A percentile compares a stretch with the other conserved stretches of the same genome.
These are phyloP conservation scores for Apophysomyces elegans DNA, from an alignment of 371 early-diverging fungal species.

Conservation along the genomic window DNA sequence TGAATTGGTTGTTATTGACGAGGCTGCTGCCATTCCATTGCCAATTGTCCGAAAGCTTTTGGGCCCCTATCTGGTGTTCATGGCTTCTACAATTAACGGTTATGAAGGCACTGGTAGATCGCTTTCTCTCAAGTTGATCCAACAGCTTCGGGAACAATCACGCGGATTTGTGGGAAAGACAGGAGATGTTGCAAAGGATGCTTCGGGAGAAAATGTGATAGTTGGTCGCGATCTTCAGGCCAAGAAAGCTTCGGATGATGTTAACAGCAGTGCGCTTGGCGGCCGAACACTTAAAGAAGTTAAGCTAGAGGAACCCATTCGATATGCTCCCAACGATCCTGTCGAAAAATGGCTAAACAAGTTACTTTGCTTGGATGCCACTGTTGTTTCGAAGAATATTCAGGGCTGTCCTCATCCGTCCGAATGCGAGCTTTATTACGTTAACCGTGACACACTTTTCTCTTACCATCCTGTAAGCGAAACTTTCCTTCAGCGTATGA, in stretches of 20 bases:
- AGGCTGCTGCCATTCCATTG: constrained; percentile 99
- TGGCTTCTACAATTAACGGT: constrained; percentile 99
- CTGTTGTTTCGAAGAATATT: constrained; percentile 71
- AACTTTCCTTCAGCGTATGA: constrained; percentile 96
- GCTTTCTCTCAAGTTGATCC: constrained; percentile 93
- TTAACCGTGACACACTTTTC: constrained; percentile 97
- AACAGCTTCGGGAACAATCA: constrained; percentile 92
- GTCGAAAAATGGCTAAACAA: constrained; percentile 98
- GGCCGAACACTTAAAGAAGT: constrained; percentile 89
- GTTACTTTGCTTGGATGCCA: constrained; percentile 92
- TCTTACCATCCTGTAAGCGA: constrained; percentile 96
- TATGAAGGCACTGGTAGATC: constrained; percentile 99
- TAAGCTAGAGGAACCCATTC: constrained; percentile 93
- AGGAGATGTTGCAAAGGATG: constrained; percentile 44
- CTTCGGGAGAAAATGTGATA: constrained; percentile 49
- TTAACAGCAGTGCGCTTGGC: constrained; percentile 48
- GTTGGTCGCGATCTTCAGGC: constrained; percentile 62
- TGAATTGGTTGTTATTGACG: constrained; percentile 98
- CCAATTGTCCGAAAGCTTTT: constrained; percentile 91
- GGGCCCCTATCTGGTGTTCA: constrained; percentile 95
- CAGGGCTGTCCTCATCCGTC: constrained; percentile 93
- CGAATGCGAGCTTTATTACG: constrained; percentile 94
- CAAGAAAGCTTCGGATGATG: constrained; percentile 50
- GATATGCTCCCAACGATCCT: constrained; percentile 92
- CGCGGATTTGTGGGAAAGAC: constrained; percentile 73